phyloP scores from a whole-genome alignment of 208 protist genomes.

The Phytomonas sp. region DNA sequence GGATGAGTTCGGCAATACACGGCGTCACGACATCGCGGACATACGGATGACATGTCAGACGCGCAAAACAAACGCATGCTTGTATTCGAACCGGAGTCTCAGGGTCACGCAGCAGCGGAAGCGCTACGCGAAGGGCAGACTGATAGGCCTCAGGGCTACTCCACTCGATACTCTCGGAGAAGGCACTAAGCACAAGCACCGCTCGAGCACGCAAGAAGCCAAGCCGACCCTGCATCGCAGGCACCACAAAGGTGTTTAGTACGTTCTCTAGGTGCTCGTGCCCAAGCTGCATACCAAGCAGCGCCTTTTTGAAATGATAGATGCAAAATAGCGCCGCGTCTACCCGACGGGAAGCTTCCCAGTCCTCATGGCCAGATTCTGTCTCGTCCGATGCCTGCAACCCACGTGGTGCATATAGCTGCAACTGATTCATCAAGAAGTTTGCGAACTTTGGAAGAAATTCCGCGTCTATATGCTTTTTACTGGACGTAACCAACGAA shows the following conservation, averaged over 20 bases:
- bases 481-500: constrained; percentile 37
- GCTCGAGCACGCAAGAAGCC: constrained; percentile 81
- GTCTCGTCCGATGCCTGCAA: constrained; percentile 22
- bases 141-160: constrained; percentile 52
- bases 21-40: constrained; percentile 71
- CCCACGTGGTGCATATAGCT: constrained; percentile 23
- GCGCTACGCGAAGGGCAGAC: constrained; percentile 36
- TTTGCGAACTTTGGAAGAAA: constrained; percentile 54
- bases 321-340: constrained; percentile 68
- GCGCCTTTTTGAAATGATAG: constrained; percentile 60
- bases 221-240: constrained; percentile 50
- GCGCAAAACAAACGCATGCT: constrained; percentile 76
- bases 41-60: constrained; percentile 62
- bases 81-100: constrained; percentile 84
- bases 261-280: constrained; percentile 81
- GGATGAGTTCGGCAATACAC: constrained; percentile 80
- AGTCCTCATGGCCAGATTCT: constrained; percentile 17
- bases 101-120: constrained; percentile 74
- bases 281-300: constrained; percentile 38
- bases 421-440: constrained; percentile 70
- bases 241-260: constrained; percentile 62
- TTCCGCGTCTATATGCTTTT: constrained; percentile 54
- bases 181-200: constrained; percentile 64
- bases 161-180: constrained; percentile 61
- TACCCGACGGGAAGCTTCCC: constrained; percentile 52